Evolutionary conservation across 768 basidiomycete genomes (phyloP).

Genomic region (Lactarius tabidus): DNA sequence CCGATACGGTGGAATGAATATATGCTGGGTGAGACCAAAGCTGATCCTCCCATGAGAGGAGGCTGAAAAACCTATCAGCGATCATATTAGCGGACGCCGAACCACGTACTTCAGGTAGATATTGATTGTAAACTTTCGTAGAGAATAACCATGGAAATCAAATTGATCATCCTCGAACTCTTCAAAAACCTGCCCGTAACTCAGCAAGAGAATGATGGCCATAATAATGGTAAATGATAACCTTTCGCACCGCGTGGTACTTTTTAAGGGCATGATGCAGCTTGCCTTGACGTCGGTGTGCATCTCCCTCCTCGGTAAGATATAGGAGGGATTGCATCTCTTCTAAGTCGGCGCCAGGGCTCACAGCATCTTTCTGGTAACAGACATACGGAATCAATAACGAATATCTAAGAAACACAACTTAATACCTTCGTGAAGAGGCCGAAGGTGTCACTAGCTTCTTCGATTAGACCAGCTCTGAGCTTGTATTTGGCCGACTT

Average conservation of each 20-base stretch:
- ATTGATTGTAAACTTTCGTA: conserved; percentile 84
- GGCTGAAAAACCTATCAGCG: conserved; percentile 38
- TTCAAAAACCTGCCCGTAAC: conserved; percentile 57
- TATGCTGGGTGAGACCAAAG: conserved; percentile 77
- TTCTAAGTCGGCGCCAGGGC: conserved; percentile 75
- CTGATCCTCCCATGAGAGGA: conserved; percentile 78
- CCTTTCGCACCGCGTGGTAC: conserved; percentile 73
- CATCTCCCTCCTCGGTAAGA: conserved; percentile 75
- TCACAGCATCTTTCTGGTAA: conserved; percentile 74
- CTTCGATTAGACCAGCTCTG: conserved; percentile 72
- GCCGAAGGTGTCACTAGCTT: conserved; percentile 70
- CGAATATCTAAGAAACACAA: conserved; percentile 1
- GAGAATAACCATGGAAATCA: conserved; percentile 94
- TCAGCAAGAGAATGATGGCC: conserved; percentile 3
- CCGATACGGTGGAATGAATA: conserved; percentile 64
- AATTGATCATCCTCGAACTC: conserved; percentile 94
- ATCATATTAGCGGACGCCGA: background rate
- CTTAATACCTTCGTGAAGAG: conserved; percentile 81
- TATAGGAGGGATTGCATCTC: conserved; percentile 96
- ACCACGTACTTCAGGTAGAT: conserved; percentile 75
- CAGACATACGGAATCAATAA: background rate
- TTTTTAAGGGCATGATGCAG: conserved; percentile 80
- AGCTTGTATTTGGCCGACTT: conserved; percentile 90
- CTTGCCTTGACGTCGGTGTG: conserved; percentile 60
- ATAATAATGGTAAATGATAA: conserved; percentile 32